Base-by-base conservation (phyloP, 345 rosid genomes). In the sweet orange (Citrus sinensis) region DNA sequence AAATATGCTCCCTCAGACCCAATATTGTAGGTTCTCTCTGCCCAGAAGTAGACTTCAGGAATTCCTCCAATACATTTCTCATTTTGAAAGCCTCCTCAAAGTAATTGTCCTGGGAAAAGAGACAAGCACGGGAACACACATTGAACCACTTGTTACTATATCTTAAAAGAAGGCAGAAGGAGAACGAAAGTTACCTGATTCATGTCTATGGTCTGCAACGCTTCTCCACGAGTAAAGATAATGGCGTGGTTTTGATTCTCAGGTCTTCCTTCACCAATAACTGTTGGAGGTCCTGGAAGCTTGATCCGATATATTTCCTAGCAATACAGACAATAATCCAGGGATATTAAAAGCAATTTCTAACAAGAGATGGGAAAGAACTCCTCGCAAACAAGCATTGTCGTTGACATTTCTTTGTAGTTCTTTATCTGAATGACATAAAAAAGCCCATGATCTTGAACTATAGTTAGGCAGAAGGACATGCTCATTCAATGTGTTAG, bases 171-270 rank as follows among this genome's bases (percentile, higher is more conserved):
- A 30, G 37, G 42, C 19, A 66, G 22, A 14, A 27, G 51, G 39
- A 73, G 32, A 24, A 37, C 11, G 42, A 69, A 67, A 78, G 51
- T 49, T 80, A 92, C 94, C 94, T 97, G 99, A 86, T 94, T 94
- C 99, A 94, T 97, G 85, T 97, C 99, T 84, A 97, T 94, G 60
- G 99, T 94, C 86, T 97, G 99, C 80, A 97, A 83, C 70, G 98
- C 98, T 85, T 96, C 98, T 84, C 99, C 99, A 35, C 99, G 98
- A 79, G 98, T 96, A 83, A 96, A 96, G 75, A 97, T 89, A 73
- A 97, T 94, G 74, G 99, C 99, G 82, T 97, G 99, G 78, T 97
- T 97, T 88, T 97, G 98, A 82, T 94, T 97, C 86, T 97, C 99
- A 4, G 99, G 97, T 85, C 92, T 97, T 75, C 98, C 98, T 91